Percentiles rank a stretch among this genome's conserved stretches.
Evolutionary conservation across 2,329 filamentous ascomycete species (phyloP).

Genomic region (Aspergillus fijiensis): DNA sequence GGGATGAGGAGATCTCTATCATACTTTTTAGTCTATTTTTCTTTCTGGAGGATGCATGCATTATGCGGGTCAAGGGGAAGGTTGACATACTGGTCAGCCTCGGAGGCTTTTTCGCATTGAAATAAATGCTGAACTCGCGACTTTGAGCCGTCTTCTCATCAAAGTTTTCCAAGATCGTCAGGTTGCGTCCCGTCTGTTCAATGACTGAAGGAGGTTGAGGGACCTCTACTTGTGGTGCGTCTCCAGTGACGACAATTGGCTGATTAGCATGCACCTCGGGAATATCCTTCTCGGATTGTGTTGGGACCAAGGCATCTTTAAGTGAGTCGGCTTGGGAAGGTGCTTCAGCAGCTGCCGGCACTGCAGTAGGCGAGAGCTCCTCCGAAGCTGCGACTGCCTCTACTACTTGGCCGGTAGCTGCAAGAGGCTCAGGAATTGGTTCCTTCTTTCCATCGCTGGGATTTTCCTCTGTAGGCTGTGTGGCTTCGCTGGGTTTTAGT

Average conservation of each 20-base stretch:
- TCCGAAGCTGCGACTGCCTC: not conserved
- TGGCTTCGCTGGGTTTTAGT: not conserved
- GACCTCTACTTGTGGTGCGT: conserved; percentile 26
- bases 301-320: not conserved
- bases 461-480: not conserved
- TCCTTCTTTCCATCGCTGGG: conserved; percentile 5
- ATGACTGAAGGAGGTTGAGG: conserved; percentile 39
- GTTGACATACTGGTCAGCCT: conserved; percentile 48
- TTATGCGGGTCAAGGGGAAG: not conserved
- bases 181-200: conserved; percentile 55
- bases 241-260: conserved; percentile 13
- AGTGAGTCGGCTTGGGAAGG: conserved; percentile 8
- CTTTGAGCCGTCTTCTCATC: conserved; percentile 56
- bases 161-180: conserved; percentile 60
- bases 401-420: conserved; percentile 8
- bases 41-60: not conserved
- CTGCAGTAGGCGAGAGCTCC: conserved; percentile 2
- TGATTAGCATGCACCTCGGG: conserved; percentile 21
- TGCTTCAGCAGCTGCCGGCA: not conserved
- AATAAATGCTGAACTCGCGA: conserved; percentile 56
- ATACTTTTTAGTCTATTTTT: conserved; percentile 8
- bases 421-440: conserved; percentile 3
- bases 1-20: conserved; percentile 47
- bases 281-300: conserved; percentile 10
- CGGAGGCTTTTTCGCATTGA: conserved; percentile 51